Percentiles rank a stretch among this genome's conserved stretches.
phyloP scores from a whole-genome alignment of 1,284 basidiomycete species.

The Fomes fomentarius region DNA sequence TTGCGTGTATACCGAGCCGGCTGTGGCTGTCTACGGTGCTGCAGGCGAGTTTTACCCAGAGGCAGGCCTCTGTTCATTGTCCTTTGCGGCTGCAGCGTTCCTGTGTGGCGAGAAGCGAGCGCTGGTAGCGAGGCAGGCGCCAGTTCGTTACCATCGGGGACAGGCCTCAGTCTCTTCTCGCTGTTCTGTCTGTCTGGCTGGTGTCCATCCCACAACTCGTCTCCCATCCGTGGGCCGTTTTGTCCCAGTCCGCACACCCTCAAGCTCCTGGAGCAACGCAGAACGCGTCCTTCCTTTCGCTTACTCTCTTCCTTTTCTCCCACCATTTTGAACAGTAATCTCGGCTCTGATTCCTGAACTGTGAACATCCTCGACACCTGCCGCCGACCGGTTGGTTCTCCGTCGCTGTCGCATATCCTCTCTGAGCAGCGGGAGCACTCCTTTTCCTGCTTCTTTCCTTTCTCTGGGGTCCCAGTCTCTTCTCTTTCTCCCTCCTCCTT shows the following conservation, averaged over 20 bases:
- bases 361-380: slow-evolving; percentile 2
- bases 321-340: slow-evolving; percentile 21
- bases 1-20: not conserved
- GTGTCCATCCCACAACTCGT: slow-evolving; percentile 26
- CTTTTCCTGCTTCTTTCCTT: slow-evolving; percentile 20
- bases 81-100: not conserved
- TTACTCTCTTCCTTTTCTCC: slow-evolving; percentile 26
- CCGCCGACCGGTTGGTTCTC: slow-evolving; percentile 24
- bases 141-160: slow-evolving; percentile 15
- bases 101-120: slow-evolving; percentile 7
- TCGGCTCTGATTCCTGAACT: slow-evolving; percentile 7
- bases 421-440: slow-evolving; percentile 22
- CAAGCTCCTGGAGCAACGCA: slow-evolving; percentile 26
- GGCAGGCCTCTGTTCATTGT: not conserved
- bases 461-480: not conserved
- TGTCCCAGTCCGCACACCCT: slow-evolving; percentile 20
- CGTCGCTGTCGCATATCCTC: slow-evolving; percentile 16
- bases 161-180: slow-evolving; percentile 19
- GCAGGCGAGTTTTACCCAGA: slow-evolving; percentile 1
- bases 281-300: slow-evolving; percentile 36
- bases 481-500: slow-evolving; percentile 9
- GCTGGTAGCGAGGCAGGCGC: slow-evolving; percentile 10
- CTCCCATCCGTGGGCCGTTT: slow-evolving; percentile 25
- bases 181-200: slow-evolving; percentile 34
- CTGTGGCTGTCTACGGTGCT: not conserved